These are phyloP conservation scores for Pseudevernia furfuracea DNA, from an alignment of 495 filamentous ascomycete genomes.

Conservation along the genomic window DNA sequence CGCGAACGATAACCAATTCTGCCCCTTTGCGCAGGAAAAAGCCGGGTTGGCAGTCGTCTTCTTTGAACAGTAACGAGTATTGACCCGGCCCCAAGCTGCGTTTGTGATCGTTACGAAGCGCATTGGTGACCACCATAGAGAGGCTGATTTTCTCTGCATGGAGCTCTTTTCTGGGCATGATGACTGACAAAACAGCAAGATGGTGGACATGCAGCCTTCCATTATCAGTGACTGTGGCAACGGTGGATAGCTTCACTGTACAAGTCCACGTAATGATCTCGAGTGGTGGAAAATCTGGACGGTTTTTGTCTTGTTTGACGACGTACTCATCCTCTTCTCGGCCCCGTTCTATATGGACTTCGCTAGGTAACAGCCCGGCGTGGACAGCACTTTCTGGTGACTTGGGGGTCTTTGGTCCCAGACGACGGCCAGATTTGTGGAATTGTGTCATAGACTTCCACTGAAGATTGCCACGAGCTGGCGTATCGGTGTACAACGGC, in stretches of 20 bases:
- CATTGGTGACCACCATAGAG: conserved; percentile 14
- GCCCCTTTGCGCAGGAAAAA: neutral
- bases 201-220: conserved; percentile 10
- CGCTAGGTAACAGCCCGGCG: neutral
- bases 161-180: neutral
- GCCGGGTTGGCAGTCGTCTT: conserved; percentile 2
- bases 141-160: conserved; percentile 9
- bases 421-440: neutral
- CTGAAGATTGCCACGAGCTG: conserved; percentile 1
- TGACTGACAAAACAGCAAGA: conserved; percentile 14
- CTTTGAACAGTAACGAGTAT: conserved; percentile 8
- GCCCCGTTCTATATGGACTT: neutral
- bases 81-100: conserved; percentile 9
- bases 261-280: conserved; percentile 6
- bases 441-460: conserved; percentile 4
- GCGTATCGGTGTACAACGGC: neutral
- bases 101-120: neutral
- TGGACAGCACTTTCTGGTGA: neutral
- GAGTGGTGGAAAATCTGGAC: neutral
- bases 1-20: conserved; percentile 16
- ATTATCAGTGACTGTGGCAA: neutral
- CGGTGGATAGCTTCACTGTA: conserved; percentile 11
- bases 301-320: neutral
- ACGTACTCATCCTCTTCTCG: neutral
- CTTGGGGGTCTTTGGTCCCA: neutral